phyloP scores from a whole-genome alignment of 495 filamentous ascomycete genomes.

The Parathielavia hyrcaniae region DNA sequence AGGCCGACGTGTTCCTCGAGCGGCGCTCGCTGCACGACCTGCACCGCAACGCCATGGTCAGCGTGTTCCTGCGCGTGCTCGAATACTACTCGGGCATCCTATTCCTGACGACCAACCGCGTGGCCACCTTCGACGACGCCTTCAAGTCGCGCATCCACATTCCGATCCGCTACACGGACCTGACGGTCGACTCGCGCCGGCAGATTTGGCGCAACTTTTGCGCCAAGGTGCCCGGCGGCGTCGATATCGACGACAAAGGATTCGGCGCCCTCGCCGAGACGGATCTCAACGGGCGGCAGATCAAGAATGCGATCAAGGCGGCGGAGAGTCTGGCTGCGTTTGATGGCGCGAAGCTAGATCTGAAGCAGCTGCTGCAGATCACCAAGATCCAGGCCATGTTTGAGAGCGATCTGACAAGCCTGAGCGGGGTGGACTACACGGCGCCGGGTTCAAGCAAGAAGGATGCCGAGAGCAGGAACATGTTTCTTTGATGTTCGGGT shows the following conservation, averaged over 20 bases:
- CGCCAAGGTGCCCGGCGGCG: constrained; percentile 33
- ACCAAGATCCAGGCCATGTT: constrained; percentile 33
- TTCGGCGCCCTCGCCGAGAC: constrained; percentile 39
- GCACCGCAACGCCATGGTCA: constrained; percentile 44
- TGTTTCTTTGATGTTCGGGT: constrained; percentile 28
- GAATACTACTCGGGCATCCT: constrained; percentile 47
- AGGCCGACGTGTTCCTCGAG: constrained; percentile 47
- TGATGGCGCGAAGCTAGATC: constrained; percentile 26
- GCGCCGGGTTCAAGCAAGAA: constrained; percentile 27
- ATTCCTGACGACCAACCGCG: constrained; percentile 46
- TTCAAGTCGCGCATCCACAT: constrained; percentile 44
- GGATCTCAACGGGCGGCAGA: constrained; percentile 55
- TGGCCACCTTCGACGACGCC: constrained; percentile 39
- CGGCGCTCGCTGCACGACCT: constrained; percentile 39
- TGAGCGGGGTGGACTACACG: constrained; percentile 32
- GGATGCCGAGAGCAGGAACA: constrained; percentile 25
- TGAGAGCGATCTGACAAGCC: constrained; percentile 31
- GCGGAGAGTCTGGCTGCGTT: constrained; percentile 38
- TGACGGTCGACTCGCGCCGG: constrained; percentile 28
- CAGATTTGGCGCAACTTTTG: constrained; percentile 47
- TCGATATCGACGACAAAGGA: constrained; percentile 38
- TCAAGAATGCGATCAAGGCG: constrained; percentile 58
- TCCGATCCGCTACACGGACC: constrained; percentile 37
- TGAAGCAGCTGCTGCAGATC: constrained; percentile 30
- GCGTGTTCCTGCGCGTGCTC: constrained; percentile 41